These are phyloP conservation scores for Chenopodium berlandieri DNA, from an alignment of 148 eudicot genomes.

Conservation along the genomic window DNA sequence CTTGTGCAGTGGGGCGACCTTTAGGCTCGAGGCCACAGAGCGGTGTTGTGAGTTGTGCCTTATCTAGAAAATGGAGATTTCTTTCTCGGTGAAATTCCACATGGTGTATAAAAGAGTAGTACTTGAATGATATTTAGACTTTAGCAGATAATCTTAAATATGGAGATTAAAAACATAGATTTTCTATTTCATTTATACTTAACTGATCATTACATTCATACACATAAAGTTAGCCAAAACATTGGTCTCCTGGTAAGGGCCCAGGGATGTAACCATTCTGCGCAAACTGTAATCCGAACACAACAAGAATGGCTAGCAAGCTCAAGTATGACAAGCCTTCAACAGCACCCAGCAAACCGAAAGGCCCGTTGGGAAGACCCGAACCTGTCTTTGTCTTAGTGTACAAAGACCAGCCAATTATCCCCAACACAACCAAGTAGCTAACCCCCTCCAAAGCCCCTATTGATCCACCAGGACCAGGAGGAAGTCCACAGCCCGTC, in stretches of 20 bases:
- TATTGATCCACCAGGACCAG: conserved; percentile 90
- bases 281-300: conserved; percentile 71
- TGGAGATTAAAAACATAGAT: background rate
- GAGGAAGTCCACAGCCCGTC: conserved; percentile 98
- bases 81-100: no score
- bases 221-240: conserved; percentile 56
- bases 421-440: conserved; percentile 70
- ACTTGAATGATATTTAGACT: no score
- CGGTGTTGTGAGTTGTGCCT: no score
- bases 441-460: conserved; percentile 96
- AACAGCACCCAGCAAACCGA: conserved; percentile 87
- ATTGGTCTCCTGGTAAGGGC: conserved; percentile 82
- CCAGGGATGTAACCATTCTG: conserved; percentile 84
- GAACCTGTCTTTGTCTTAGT: conserved; percentile 88
- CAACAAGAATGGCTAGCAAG: conserved; percentile 72
- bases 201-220: background rate
- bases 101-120: no score
- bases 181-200: background rate
- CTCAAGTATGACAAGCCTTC: conserved; percentile 85
- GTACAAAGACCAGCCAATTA: conserved; percentile 85
- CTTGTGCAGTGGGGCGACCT: no score
- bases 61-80: no score
- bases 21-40: no score
- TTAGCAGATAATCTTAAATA: background rate
- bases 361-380: conserved; percentile 87